Base-by-base conservation (phyloP, 345 rosid species). In the Linum lewisii region DNA sequence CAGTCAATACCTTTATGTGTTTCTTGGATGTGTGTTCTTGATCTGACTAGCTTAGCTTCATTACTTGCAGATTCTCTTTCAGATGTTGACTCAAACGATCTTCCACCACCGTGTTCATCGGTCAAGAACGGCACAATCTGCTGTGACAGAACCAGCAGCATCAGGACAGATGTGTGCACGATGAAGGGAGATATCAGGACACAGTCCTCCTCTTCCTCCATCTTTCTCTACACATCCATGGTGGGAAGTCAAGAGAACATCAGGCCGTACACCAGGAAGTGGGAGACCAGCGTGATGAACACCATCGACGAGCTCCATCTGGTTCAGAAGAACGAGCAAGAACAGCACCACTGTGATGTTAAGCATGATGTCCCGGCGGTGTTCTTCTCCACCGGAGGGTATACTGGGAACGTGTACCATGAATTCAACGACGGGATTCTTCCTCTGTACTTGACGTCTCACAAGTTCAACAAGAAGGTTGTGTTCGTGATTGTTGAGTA, bases 361-460 rank as follows among this genome's bases (percentile, higher is more conserved):
- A 70, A 37, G 0, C 75, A 73, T 51, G 38, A 75, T 29, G 61
- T 57, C 29, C 66, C 81, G 0, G 78, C 68, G 2, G 60, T 78
- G 26, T 58, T 81, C 19, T 79, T 78, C 73, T 81, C 80, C 21
- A 34, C 70, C 0, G 77, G 62, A 2, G 78, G 79, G 20, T 78
- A 67, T 56, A 20, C 70, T 0, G 77, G 76, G 20, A 81, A 79
- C 59, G 20, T 52, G 6, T 81, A 67, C 65, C 86, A 79, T 36
- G 78, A 74, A 55, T 58, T 75, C 54, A 71, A 71, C 49, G 83
- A 82, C 47, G 54, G 79, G 25, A 61, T 79, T 16, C 63, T 81
- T 45, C 81, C 86, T 8, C 54, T 74, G n/a, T 79, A 74, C 77
- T 60, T 78, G 62, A 79, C 86, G 0, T 51, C 60, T 24, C 70